Conservation (phyloP, 1,284 basidiomycete species). For the Trichosporon coremiiforme region DNA sequence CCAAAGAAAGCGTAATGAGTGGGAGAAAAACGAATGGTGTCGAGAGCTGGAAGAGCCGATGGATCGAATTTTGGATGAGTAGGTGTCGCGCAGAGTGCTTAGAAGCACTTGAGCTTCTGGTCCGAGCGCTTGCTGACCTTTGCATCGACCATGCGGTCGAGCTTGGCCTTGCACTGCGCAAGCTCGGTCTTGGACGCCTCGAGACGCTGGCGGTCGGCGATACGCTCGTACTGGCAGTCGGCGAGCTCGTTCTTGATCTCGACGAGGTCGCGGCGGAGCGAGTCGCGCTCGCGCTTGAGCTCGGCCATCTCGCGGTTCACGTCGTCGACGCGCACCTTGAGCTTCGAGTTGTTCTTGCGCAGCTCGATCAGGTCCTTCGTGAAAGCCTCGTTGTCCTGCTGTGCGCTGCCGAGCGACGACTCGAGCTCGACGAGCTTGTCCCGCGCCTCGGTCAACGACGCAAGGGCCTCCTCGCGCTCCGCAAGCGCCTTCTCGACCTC, state of each 20-base stretch:
- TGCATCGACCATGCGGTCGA: slow-evolving; percentile 49
- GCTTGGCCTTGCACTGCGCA: slow-evolving; percentile 42
- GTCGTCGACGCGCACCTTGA: slow-evolving; percentile 44
- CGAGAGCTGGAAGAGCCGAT: too few relatives aligned
- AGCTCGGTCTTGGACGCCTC: slow-evolving; percentile 46
- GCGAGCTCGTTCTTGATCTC: slow-evolving; percentile 36
- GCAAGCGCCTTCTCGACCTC: slow-evolving; percentile 30
- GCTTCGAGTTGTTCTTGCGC: slow-evolving; percentile 42
- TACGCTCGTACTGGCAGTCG: slow-evolving; percentile 43
- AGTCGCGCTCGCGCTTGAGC: slow-evolving; percentile 44
- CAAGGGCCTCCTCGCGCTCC: slow-evolving; percentile 31
- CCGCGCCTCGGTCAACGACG: slow-evolving; percentile 24
- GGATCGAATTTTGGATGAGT: background rate
- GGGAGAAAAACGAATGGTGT: slow-evolving; percentile 8
- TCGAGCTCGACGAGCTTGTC: slow-evolving; percentile 27
- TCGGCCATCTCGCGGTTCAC: slow-evolving; percentile 36
- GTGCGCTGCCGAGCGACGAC: slow-evolving; percentile 25
- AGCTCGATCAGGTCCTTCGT: slow-evolving; percentile 36
- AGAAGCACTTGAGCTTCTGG: slow-evolving; percentile 47
- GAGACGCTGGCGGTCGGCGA: slow-evolving; percentile 45
- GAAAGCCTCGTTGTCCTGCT: slow-evolving; percentile 32
- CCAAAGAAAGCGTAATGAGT: slow-evolving; percentile 1
- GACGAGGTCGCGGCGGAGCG: slow-evolving; percentile 32
- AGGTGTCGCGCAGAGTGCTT: slow-evolving; percentile 7
- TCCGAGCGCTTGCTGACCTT: slow-evolving; percentile 48